Base-by-base conservation (phyloP, 163 green algal genomes). In the Scenedesmus sp. region DNA sequence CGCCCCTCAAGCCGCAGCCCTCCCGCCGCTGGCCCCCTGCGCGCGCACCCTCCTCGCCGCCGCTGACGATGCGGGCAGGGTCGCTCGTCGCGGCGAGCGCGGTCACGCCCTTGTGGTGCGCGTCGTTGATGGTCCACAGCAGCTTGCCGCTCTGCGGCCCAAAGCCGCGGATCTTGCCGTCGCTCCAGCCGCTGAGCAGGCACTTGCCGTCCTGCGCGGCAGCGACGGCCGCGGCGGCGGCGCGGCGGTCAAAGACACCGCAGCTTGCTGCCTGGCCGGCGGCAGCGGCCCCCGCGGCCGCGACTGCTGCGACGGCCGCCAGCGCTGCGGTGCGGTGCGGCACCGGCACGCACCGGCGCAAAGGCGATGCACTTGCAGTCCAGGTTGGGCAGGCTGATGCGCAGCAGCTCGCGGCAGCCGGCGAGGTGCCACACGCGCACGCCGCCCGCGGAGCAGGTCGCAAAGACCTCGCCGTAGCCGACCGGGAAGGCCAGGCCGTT, bases 91-190 rank as follows among this genome's bases (percentile, higher is more conserved):
- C 76, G 2, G 83, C 86, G 66, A 97, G 90, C 24, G 93, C 87
- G 3, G 86, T 93, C 6, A 96, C 92, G 17, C 81, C 88, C 53
- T 90, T 90, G 20, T 89, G 86, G 85, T 97, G 92, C 22, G 92
- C 92, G 45, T 96, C 90, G 70, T 94, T 85, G 60, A 96, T 95
- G 53, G 85, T 93, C 85, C 91, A 96, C 39, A 96, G 69, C 45
- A 96, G 83, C 84, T 92, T 92, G 62, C 92, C 94, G 26, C 70
- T 92, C 78, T 97, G 91, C 0, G 92, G 92, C 0, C 87, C 89
- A 85, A 96, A 96, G 2, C 81, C 90, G 20, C 93, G 89, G 63
- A 98, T 95, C 70, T 92, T 93, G 56, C 94, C 94, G 78, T 98
- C 94, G 63, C 75, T 90, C 92, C 92, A 97, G 3, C 93, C 94